These are phyloP conservation scores for Solanum ahanhuiri DNA, from an alignment of 257 asterid genomes.

Conservation along the genomic window DNA sequence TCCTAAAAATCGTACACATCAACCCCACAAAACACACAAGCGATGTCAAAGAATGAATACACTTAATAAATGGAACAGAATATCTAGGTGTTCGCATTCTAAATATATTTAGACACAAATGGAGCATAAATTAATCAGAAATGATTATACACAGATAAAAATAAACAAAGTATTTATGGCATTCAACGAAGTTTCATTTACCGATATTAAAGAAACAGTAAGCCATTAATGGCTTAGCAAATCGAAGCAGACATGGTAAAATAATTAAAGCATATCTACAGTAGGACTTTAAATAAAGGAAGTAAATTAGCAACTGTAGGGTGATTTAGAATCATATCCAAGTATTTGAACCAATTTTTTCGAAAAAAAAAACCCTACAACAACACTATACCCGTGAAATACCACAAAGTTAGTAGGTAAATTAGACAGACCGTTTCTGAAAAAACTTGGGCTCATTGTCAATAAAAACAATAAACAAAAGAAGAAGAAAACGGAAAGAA, in stretches of 20 bases:
- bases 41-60: not conserved
- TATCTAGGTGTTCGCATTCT: not conserved
- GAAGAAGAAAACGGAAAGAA: slow-evolving; percentile 1
- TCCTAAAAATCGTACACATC: not conserved
- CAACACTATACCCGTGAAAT: no score
- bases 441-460: not conserved
- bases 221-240: slow-evolving; percentile 3
- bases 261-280: slow-evolving; percentile 18
- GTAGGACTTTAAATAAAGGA: not conserved
- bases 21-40: not conserved
- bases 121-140: not conserved
- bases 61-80: not conserved
- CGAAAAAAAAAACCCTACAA: not conserved
- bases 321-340: not conserved
- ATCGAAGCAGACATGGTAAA: slow-evolving; percentile 33
- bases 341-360: not conserved
- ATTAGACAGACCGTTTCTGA: not conserved
- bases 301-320: not conserved
- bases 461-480: not conserved
- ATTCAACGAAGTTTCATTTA: slow-evolving; percentile 12
- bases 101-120: not conserved
- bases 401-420: not conserved
- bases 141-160: not conserved
- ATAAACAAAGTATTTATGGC: not conserved
- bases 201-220: slow-evolving; percentile 4